Evolutionary conservation across 2,329 filamentous ascomycete species (phyloP).

Genomic region (Fusarium austroafricanum): DNA sequence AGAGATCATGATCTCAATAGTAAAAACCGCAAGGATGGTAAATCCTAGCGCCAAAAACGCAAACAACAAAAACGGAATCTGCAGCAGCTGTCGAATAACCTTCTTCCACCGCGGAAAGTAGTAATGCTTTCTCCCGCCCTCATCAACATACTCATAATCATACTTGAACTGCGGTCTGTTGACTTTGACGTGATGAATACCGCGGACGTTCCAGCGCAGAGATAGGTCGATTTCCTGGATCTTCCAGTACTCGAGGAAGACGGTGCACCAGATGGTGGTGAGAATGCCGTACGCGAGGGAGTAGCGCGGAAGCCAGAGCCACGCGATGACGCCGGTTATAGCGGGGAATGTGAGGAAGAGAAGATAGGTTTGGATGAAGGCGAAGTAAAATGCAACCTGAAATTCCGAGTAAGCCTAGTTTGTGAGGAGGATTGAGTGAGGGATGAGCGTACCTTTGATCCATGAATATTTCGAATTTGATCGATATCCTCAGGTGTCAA

Average conservation of each 20-base stretch:
- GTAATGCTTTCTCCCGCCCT: conserved; percentile 70
- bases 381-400: conserved; percentile 85
- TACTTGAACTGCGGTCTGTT: conserved; percentile 73
- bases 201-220: conserved; percentile 78
- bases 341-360: conserved; percentile 77
- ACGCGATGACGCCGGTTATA: conserved; percentile 73
- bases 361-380: conserved; percentile 83
- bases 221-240: conserved; percentile 77
- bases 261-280: conserved; percentile 75
- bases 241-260: conserved; percentile 86
- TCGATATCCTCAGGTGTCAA: conserved; percentile 66
- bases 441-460: conserved; percentile 60
- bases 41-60: conserved; percentile 70
- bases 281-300: conserved; percentile 75
- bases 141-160: conserved; percentile 70
- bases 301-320: conserved; percentile 76
- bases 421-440: too few relatives aligned
- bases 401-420: too few relatives aligned
- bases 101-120: conserved; percentile 75
- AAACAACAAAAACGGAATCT: conserved; percentile 74
- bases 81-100: conserved; percentile 72
- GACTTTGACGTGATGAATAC: conserved; percentile 73
- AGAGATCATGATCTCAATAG: conserved; percentile 79
- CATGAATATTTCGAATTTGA: conserved; percentile 70
- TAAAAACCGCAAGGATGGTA: conserved; percentile 76